phyloP scores from a whole-genome alignment of 345 rosid genomes.

The Acer yangbiense region DNA sequence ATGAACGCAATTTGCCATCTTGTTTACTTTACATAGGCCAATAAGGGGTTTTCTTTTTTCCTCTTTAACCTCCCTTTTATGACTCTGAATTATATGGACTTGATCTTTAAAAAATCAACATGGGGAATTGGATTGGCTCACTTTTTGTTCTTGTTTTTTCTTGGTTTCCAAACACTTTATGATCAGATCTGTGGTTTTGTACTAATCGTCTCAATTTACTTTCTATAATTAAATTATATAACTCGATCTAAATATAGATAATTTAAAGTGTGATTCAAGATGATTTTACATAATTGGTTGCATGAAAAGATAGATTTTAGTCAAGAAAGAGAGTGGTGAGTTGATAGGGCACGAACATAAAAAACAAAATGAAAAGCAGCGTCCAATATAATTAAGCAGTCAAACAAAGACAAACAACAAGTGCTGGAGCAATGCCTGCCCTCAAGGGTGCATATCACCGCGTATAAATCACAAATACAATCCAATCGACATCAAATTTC shows the following conservation, averaged over 20 bases:
- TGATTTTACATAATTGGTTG: too few species aligned
- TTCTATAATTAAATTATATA: too few species aligned
- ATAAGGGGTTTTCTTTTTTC: background rate
- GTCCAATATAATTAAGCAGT: background rate
- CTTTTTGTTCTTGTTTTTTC: background rate
- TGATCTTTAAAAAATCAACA: background rate
- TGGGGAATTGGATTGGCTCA: background rate
- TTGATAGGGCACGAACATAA: conserved; percentile 16
- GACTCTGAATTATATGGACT: background rate
- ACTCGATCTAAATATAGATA: too few species aligned
- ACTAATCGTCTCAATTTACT: too few species aligned
- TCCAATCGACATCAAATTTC: background rate
- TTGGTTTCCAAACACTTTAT: too few species aligned
- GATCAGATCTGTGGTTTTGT: too few species aligned
- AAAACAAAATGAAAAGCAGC: background rate
- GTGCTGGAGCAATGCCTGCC: background rate
- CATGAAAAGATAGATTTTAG: too few species aligned
- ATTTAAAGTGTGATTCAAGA: too few species aligned
- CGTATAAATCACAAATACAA: background rate
- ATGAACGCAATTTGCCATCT: background rate
- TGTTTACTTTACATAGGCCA: background rate
- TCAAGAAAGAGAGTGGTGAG: background rate
- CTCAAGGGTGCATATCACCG: conserved; percentile 10
- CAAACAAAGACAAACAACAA: conserved; percentile 17
- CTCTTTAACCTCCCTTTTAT: background rate